Base-by-base conservation (phyloP, 164 flowering plant genomes). In the Chimonanthus praecox region DNA sequence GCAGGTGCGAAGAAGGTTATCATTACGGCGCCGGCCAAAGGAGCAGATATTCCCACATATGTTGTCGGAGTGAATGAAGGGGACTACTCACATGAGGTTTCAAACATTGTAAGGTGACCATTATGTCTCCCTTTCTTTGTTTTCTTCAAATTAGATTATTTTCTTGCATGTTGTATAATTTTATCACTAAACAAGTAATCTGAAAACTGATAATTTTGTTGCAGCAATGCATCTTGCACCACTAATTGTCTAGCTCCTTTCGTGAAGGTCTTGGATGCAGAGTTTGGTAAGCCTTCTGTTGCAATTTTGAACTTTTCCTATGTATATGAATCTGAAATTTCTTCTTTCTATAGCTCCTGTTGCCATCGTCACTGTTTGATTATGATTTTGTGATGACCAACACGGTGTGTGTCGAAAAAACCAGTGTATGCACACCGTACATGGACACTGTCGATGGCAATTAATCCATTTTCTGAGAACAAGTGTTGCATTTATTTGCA, bases 151-250 rank as follows among this genome's bases (percentile, higher is more conserved):
- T 7, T 20, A 11, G 50, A 16, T 47, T 68, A 47, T 54, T 54
- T 2, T 54, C 16, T 11, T 54, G 60, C 16, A 11, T 54, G 4
- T 8, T 78, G 48, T 46, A 61, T 20, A 49, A 50, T n/a, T 21
- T 47, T 71, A 65, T 65, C 3, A 10, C 3, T 1, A 65, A 11
- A 3, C 46, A 45, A 33, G 46, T 44, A 44, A 65, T 47, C 10
- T 65, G 48, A 65, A 21, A 50, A 3, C 5, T 64, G 62, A 64
- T 43, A 9, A n/a, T 50, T 65, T 50, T 64, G 2, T 49, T 77
- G 76, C 90, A 95, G 99, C 86, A 95, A 95, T 85, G 99, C 99
- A 73, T 95, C 98, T 82, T 95, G 99, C 90, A 92, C 99, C 78
- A 95, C 99, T 67, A 95, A 95, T 77, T 95, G 99, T 73, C 79